Base-by-base conservation (phyloP, 176 grass and related monocot species). In the Hsuehochloa calcarea region DNA sequence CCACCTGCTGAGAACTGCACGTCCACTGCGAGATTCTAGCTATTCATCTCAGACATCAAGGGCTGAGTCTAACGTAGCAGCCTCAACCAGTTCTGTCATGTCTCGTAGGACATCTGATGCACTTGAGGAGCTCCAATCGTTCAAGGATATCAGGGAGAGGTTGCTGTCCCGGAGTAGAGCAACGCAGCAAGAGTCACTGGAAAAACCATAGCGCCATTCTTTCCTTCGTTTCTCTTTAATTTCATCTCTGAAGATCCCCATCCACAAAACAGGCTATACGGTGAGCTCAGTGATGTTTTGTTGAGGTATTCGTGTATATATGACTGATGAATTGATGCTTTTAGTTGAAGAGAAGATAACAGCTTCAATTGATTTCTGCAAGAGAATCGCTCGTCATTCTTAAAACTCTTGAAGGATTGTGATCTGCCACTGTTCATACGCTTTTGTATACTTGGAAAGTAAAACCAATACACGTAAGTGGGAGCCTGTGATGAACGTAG, bases 21-120 rank as follows among this genome's bases (percentile, higher is more conserved):
- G 70, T 0, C 89, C 96, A 0, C 84, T 98, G 59, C 87, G 93
- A 69, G 88, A 93, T 69, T 89, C 85, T 70, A 87, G 77, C 64
- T 87, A 71, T 82, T 85, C 87, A n/a, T 90, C 85, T 35, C 89
- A 95, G 22, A 69, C 77, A 31, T 80, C 87, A 54, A 87, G 56
- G 74, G 62, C 78, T 0, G 91, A 95, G 55, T 84, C 90, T 59
- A 86, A 72, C 37, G 68, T 79, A 37, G 80, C 78, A 80, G 62
- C 56, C 41, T 87, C 83, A 54, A 85, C 88, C 27, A 94, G 89
- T 69, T 92, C 87, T 9, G 77, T 65, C 27, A 72, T 82, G 55
- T 93, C 93, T 23, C 87, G 89, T 45, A 93, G 76, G 81, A 77
- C 88, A 86, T 87, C 89, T 81, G 93, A 95, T 55, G 96, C 90